Conservation (phyloP, 768 basidiomycete genomes). For the Serendipita sp. region DNA sequence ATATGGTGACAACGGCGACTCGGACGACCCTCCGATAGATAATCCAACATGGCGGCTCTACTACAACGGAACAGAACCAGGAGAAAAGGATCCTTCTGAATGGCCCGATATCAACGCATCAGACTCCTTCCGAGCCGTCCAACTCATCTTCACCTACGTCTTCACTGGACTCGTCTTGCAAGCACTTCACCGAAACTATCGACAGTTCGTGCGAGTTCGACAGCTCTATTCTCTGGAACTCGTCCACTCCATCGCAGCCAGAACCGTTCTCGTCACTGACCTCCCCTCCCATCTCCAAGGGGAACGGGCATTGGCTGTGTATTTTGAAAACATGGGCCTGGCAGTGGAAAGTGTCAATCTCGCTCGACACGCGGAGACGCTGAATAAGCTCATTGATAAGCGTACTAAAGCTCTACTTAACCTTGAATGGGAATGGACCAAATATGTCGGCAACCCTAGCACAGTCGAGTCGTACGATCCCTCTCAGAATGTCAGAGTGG, state of each 20-base stretch:
- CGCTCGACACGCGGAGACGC: conserved; percentile 61
- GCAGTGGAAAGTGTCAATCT: conserved; percentile 87
- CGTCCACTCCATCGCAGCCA: conserved; percentile 85
- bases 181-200: conserved; percentile 80
- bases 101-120: conserved; percentile 82
- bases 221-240: conserved; percentile 91
- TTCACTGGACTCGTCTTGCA: conserved; percentile 79
- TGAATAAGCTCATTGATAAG: conserved; percentile 58
- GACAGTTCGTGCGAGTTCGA: conserved; percentile 72
- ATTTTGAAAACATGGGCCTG: conserved; percentile 80
- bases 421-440: conserved; percentile 74
- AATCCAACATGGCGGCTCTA: conserved; percentile 27
- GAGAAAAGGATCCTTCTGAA: conserved; percentile 39
- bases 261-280: conserved; percentile 77
- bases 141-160: conserved; percentile 85
- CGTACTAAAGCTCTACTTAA: conserved; percentile 66
- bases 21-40: conserved; percentile 20
- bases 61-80: conserved; percentile 23
- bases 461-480: conserved; percentile 69
- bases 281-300: conserved; percentile 74
- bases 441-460: conserved; percentile 90
- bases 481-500: conserved; percentile 30
- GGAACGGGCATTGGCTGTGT: conserved; percentile 76
- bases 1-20: conserved; percentile 34
- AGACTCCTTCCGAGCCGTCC: conserved; percentile 73